A percentile compares a stretch with the other conserved stretches of the same genome.
phyloP scores from a whole-genome alignment of 2,329 filamentous ascomycete genomes.

The Alternaria gansuensis region DNA sequence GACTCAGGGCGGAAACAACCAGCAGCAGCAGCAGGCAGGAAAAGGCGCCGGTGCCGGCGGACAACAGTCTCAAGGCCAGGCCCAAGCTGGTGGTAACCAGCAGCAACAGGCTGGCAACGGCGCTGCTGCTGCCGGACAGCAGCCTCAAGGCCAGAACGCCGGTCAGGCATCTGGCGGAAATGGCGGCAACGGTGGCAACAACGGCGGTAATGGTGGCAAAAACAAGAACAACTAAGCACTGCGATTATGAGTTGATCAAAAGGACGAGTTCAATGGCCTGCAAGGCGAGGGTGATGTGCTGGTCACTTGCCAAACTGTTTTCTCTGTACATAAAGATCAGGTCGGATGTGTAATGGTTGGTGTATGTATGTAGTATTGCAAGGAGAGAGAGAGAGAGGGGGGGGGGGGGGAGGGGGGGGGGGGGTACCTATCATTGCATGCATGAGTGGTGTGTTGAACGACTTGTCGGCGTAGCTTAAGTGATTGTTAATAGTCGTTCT shows the following conservation, averaged over 20 bases:
- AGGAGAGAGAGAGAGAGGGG: background rate
- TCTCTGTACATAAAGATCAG: constrained; percentile 11
- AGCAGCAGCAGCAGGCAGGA: background rate
- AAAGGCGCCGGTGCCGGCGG: background rate
- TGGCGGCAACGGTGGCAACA: background rate
- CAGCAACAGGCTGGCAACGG: background rate
- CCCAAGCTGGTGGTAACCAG: constrained; percentile 4
- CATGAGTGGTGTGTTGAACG: background rate
- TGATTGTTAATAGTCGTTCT: no score
- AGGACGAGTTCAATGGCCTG: background rate
- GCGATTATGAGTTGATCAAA: background rate
- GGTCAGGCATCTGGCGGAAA: constrained; percentile 1
- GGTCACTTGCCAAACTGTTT: constrained; percentile 12
- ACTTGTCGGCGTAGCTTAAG: no score
- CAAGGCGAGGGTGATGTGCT: constrained; percentile 14
- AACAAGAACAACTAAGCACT: constrained; percentile 7
- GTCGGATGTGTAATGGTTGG: constrained; percentile 6
- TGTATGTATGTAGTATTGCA: constrained; percentile 3
- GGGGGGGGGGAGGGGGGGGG: no score
- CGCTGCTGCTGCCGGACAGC: constrained; percentile 6
- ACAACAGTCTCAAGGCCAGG: constrained; percentile 6
- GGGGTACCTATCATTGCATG: background rate
- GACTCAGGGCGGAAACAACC: no score
- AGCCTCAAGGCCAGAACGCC: constrained; percentile 5
- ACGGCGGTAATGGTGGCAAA: background rate